Evolutionary conservation across 2,329 filamentous ascomycete species (phyloP).

Genomic region (Didymella pomorum): DNA sequence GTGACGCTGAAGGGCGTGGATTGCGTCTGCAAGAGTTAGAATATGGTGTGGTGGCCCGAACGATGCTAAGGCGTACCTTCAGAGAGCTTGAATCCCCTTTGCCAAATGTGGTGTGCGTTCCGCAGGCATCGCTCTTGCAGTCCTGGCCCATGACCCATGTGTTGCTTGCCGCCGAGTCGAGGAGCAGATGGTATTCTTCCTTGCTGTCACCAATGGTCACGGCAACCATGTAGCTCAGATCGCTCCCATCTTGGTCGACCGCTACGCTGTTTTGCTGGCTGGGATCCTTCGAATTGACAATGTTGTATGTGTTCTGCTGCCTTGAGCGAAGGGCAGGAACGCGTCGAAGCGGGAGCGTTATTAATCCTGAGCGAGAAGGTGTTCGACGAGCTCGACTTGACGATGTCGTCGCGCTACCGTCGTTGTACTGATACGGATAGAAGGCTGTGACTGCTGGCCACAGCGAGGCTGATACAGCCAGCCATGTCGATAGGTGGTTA

Average conservation of each 20-base stretch:
- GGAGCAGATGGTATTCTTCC: constrained; percentile 61
- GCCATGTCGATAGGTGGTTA: constrained; percentile 32
- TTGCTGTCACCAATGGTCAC: constrained; percentile 60
- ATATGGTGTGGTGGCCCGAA: background rate
- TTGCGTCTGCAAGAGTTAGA: constrained; percentile 49
- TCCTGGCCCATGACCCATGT: constrained; percentile 83
- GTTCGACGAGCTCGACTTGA: constrained; percentile 14
- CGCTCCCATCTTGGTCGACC: constrained; percentile 62
- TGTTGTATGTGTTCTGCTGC: constrained; percentile 59
- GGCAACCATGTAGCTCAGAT: constrained; percentile 63
- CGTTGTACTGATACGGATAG: constrained; percentile 44
- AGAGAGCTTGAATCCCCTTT: constrained; percentile 70
- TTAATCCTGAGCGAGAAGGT: constrained; percentile 11
- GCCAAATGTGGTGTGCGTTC: constrained; percentile 74
- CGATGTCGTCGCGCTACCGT: constrained; percentile 16
- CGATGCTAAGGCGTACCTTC: constrained; percentile 35
- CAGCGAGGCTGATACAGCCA: constrained; percentile 35
- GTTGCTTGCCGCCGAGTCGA: constrained; percentile 67
- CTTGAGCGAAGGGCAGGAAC: constrained; percentile 47
- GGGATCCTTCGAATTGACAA: constrained; percentile 46
- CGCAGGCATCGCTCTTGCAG: constrained; percentile 73
- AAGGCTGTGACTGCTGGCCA: constrained; percentile 43
- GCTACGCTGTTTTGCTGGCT: constrained; percentile 57
- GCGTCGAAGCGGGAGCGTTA: constrained; percentile 43
- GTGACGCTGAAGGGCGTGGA: constrained; percentile 68